Percentiles rank a stretch among this genome's conserved stretches.
Evolutionary conservation across 768 basidiomycete species (phyloP).

Genomic region (Lyophyllum decastes): DNA sequence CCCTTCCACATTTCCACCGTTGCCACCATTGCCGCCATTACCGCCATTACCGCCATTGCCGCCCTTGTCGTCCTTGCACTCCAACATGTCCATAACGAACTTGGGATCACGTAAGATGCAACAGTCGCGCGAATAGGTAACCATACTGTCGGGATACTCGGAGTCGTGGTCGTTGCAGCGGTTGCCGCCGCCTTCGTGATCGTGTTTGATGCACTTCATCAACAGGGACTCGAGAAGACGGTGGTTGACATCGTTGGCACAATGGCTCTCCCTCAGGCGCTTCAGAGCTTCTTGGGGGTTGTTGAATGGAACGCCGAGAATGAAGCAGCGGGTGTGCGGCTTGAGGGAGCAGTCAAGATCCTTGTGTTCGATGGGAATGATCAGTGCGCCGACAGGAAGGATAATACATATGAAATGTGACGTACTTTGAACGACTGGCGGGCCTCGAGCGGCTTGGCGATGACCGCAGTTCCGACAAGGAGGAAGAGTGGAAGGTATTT

Average conservation of each 20-base stretch:
- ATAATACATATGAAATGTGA: background rate
- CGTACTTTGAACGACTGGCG: constrained; percentile 11
- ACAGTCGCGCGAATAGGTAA: constrained; percentile 16
- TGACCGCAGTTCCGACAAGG: constrained; percentile 11
- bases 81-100: constrained; percentile 12
- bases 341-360: constrained; percentile 13
- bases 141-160: constrained; percentile 15
- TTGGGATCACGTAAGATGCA: constrained; percentile 14
- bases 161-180: constrained; percentile 9
- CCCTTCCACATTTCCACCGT: constrained; percentile 9
- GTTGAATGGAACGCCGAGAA: constrained; percentile 19
- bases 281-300: constrained; percentile 12
- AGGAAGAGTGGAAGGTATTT: constrained; percentile 19
- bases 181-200: constrained; percentile 9
- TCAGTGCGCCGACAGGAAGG: background rate
- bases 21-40: background rate
- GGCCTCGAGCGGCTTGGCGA: constrained; percentile 17
- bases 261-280: constrained; percentile 14
- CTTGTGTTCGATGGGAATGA: background rate
- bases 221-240: constrained; percentile 12
- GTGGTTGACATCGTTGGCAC: constrained; percentile 16
- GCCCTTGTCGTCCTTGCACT: constrained; percentile 13
- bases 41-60: constrained; percentile 9
- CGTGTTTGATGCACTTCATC: constrained; percentile 14
- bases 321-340: constrained; percentile 13